Evolutionary conservation across 495 filamentous ascomycete species (phyloP).

Genomic region (Neurospora sp.): DNA sequence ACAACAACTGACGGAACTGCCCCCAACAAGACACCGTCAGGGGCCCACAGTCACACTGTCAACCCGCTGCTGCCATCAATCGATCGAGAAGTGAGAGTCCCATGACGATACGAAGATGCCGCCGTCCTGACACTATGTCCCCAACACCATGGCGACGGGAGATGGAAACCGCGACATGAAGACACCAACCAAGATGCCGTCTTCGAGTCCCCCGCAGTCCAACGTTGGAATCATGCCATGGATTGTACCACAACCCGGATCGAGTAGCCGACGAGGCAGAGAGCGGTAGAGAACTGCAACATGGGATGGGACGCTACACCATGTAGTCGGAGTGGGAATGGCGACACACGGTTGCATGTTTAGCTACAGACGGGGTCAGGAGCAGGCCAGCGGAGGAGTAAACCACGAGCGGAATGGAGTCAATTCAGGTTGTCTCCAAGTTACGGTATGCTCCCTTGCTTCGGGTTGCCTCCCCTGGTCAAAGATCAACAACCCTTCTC

Average conservation of each 20-base stretch:
- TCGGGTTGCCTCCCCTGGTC: not conserved
- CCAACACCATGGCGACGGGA: conserved; percentile 1
- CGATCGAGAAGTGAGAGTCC: not conserved
- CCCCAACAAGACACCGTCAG: not conserved
- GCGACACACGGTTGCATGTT: not conserved
- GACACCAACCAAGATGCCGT: not conserved
- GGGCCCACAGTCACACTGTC: not conserved
- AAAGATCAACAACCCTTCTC: not conserved
- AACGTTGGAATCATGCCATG: not conserved
- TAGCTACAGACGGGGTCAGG: not conserved
- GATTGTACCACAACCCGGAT: not conserved
- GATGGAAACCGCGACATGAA: not conserved
- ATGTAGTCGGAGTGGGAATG: not conserved
- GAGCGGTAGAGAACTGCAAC: not conserved
- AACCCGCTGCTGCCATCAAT: not conserved
- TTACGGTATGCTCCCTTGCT: not conserved
- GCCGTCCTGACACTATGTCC: not conserved
- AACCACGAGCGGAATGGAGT: not conserved
- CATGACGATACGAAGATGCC: not conserved
- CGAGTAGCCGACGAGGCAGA: not conserved
- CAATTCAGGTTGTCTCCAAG: not conserved
- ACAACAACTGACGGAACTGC: not conserved
- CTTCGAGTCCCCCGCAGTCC: not conserved
- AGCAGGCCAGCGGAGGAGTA: not conserved
- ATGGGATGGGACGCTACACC: not conserved